Evolutionary conservation across 2,329 filamentous ascomycete species (phyloP).

Genomic region (Ophiostoma populinum): DNA sequence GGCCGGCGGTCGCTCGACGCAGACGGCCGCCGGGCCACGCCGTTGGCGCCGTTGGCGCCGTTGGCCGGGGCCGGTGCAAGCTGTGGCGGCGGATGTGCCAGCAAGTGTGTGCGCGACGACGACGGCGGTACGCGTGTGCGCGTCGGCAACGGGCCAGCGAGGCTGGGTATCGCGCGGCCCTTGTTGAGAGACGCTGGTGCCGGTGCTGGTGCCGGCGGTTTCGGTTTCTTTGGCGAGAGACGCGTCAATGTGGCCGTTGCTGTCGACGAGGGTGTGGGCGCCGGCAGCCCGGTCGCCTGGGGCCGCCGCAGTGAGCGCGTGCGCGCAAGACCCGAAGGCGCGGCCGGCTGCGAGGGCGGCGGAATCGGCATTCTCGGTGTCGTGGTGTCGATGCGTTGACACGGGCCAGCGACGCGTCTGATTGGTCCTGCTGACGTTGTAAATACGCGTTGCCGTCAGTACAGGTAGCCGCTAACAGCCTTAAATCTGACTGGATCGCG

Average conservation of each 20-base stretch:
- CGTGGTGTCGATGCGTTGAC: not conserved
- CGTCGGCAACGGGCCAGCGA: too few relatives aligned
- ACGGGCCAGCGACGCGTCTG: not conserved
- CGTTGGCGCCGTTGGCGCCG: not conserved
- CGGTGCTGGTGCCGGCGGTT: too few relatives aligned
- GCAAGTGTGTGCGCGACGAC: conserved; percentile 3
- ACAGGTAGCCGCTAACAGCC: too few relatives aligned
- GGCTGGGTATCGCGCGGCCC: too few relatives aligned
- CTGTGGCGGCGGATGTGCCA: not conserved
- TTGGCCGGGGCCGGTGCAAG: conserved; percentile 5
- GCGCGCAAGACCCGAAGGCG: conserved; percentile 19
- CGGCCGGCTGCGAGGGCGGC: conserved; percentile 1
- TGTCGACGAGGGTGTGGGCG: conserved; percentile 1
- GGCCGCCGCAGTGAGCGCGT: conserved; percentile 32
- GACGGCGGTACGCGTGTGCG: conserved; percentile 3
- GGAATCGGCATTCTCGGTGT: conserved; percentile 14
- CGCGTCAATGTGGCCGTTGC: not conserved
- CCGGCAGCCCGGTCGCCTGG: conserved; percentile 6
- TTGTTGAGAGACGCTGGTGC: too few relatives aligned
- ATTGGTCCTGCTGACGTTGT: too few relatives aligned
- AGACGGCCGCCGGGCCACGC: too few relatives aligned
- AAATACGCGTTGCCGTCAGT: too few relatives aligned
- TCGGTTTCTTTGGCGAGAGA: too few relatives aligned
- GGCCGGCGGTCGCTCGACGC: too few relatives aligned
- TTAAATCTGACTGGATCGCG: too few relatives aligned